phyloP scores from a whole-genome alignment of 116 monocot genomes.

The Trichopus zeylanicus region DNA sequence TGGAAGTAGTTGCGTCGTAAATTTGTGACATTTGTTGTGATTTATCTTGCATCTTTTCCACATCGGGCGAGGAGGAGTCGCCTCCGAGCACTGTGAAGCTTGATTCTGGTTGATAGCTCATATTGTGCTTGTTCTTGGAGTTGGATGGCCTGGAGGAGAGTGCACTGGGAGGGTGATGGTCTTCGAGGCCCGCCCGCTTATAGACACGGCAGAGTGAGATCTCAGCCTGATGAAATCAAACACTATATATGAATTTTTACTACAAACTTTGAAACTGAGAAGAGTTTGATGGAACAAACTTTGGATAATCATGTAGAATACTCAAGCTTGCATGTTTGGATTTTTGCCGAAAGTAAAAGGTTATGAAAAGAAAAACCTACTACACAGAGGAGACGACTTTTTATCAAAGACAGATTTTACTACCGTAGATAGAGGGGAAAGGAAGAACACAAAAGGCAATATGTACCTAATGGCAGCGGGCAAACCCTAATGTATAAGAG shows the following conservation, averaged over 20 bases:
- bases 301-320: background rate
- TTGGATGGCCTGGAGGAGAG: background rate
- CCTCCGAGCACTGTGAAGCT: background rate
- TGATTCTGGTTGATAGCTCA: background rate
- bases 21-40: background rate
- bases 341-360: too few species aligned
- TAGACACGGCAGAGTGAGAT: slow-evolving; percentile 9
- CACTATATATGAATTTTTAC: background rate
- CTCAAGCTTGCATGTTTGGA: background rate
- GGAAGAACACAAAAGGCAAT: too few species aligned
- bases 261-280: background rate
- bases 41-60: background rate
- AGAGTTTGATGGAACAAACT: background rate
- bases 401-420: too few species aligned
- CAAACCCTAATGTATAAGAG: too few species aligned
- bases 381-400: background rate
- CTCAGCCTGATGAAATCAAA: slow-evolving; percentile 2
- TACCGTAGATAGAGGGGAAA: too few species aligned
- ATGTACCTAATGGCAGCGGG: too few species aligned
- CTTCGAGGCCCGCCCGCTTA: slow-evolving; percentile 5
- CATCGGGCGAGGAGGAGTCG: background rate
- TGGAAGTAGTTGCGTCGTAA: background rate
- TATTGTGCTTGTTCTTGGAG: background rate
- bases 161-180: background rate
- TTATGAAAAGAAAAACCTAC: background rate